A percentile compares a stretch with the other conserved stretches of the same genome.
Conservation (phyloP, 2,329 filamentous ascomycete species). For the Microcera coccophila region DNA sequence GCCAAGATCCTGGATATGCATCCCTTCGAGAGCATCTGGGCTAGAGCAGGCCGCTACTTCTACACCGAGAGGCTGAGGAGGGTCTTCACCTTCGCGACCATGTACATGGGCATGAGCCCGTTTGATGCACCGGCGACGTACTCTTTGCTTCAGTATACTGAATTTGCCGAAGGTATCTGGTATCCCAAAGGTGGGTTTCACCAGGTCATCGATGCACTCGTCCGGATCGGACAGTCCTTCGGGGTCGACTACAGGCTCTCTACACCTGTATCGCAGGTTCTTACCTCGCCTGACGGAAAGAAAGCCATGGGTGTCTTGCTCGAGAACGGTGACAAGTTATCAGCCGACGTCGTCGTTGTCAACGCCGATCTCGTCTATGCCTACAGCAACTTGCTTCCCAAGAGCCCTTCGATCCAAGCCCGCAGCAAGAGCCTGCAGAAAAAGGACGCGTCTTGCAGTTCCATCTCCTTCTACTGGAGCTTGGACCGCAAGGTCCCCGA, state of each 20-base stretch:
- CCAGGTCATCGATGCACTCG: constrained; percentile 55
- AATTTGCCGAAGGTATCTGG: constrained; percentile 72
- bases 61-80: constrained; percentile 63
- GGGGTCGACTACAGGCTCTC: constrained; percentile 62
- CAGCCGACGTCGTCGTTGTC: constrained; percentile 63
- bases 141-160: constrained; percentile 67
- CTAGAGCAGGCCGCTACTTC: constrained; percentile 63
- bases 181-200: constrained; percentile 71
- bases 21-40: constrained; percentile 68
- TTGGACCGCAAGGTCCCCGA: constrained; percentile 58
- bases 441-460: constrained; percentile 62
- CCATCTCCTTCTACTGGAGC: constrained; percentile 75
- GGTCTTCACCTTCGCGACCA: constrained; percentile 73
- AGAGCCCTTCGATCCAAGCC: constrained; percentile 32
- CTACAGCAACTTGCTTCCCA: constrained; percentile 65
- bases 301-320: constrained; percentile 58
- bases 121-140: constrained; percentile 75
- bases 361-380: constrained; percentile 74
- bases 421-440: constrained; percentile 37
- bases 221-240: constrained; percentile 56
- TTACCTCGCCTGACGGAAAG: constrained; percentile 41
- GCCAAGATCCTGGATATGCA: constrained; percentile 57
- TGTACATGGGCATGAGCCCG: constrained; percentile 81
- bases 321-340: constrained; percentile 52
- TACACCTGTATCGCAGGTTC: constrained; percentile 52